Evolutionary conservation across 2,329 filamentous ascomycete genomes (phyloP).

Genomic region (Aureobasidium lini): DNA sequence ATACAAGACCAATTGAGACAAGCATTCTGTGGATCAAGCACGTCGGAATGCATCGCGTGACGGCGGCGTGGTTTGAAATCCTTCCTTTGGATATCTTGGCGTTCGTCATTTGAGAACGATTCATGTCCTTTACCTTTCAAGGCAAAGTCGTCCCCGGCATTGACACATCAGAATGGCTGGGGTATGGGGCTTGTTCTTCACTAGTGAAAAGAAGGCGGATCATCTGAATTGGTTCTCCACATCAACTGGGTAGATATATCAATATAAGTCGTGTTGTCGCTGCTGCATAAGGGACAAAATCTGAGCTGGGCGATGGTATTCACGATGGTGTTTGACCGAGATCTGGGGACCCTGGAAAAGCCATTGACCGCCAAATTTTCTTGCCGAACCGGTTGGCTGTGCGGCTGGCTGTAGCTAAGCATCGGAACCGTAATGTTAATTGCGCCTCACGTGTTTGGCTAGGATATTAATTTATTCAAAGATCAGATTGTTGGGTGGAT

Average conservation of each 20-base stretch:
- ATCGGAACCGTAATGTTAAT: conserved; percentile 8
- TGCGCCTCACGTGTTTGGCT: conserved; percentile 8
- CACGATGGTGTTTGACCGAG: neutral
- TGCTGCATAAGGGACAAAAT: neutral
- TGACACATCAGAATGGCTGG: conserved; percentile 1
- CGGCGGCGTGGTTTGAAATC: neutral
- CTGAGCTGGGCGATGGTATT: neutral
- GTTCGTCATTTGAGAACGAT: neutral
- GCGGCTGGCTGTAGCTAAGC: conserved; percentile 6
- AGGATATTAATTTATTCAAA: neutral
- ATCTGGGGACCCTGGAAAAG: neutral
- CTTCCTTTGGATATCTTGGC: conserved; percentile 2
- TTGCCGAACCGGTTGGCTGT: neutral
- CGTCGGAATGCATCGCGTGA: neutral
- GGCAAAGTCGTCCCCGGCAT: neutral
- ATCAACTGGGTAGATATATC: neutral
- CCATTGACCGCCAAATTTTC: neutral
- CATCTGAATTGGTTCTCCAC: neutral
- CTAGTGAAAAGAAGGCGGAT: neutral
- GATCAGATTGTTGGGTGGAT: no score
- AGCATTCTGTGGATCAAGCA: conserved; percentile 1
- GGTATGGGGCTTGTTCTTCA: neutral
- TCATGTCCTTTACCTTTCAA: neutral
- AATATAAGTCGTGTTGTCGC: neutral
- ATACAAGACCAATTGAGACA: neutral